phyloP scores from a whole-genome alignment of 108 stramenopile species.

The Nannochloropsis salina region DNA sequence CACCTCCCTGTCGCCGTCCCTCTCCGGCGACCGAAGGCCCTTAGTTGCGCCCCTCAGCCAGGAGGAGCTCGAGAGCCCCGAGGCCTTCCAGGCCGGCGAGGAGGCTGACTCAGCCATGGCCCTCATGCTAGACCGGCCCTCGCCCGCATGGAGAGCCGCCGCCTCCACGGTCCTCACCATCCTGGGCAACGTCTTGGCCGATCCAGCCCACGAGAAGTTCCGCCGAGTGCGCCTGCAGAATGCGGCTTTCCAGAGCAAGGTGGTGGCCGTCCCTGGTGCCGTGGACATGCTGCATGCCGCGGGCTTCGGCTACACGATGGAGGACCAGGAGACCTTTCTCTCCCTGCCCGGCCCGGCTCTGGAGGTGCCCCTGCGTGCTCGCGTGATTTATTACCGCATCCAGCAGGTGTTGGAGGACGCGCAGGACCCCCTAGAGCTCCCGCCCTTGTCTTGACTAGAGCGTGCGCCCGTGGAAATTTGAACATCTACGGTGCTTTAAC shows the following conservation, averaged over 20 bases:
- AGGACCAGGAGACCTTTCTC: background rate
- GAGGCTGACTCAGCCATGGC: slow-evolving; percentile 3
- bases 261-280: background rate
- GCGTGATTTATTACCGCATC: background rate
- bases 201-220: background rate
- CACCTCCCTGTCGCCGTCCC: background rate
- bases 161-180: background rate
- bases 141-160: background rate
- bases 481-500: no score
- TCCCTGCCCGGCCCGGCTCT: background rate
- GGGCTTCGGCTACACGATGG: background rate
- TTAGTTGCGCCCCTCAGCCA: background rate
- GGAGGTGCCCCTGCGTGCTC: background rate
- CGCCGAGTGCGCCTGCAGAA: background rate
- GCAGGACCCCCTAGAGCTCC: background rate
- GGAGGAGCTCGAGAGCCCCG: slow-evolving; percentile 19
- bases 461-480: no score
- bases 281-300: background rate
- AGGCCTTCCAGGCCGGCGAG: slow-evolving; percentile 2
- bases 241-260: background rate
- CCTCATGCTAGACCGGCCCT: background rate
- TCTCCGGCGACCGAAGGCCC: background rate
- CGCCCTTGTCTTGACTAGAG: no score
- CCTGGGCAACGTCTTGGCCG: background rate
- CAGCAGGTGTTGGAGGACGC: background rate